Conservation (phyloP, 2,329 filamentous ascomycete genomes). For the Elsinoe australis region DNA sequence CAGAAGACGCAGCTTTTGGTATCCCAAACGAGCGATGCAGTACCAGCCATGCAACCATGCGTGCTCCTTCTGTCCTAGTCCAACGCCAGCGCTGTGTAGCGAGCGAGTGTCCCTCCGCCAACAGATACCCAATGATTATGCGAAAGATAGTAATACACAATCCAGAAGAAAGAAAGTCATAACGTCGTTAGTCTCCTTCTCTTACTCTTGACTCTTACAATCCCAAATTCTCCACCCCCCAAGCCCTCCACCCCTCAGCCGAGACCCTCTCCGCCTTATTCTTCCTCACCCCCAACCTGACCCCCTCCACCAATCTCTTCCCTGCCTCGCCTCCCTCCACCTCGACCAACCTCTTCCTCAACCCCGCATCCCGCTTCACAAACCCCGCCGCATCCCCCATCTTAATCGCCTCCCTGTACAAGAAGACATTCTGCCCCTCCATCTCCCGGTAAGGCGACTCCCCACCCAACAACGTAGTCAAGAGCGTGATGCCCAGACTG, state of each 20-base stretch:
- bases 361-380: slow-evolving; percentile 32
- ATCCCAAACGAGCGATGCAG: neutral
- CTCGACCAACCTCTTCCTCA: slow-evolving; percentile 27
- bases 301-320: slow-evolving; percentile 31
- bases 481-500: slow-evolving; percentile 39
- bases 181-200: slow-evolving; percentile 6
- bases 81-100: slow-evolving; percentile 8
- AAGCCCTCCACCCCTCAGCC: slow-evolving; percentile 28
- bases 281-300: slow-evolving; percentile 34
- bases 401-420: slow-evolving; percentile 39
- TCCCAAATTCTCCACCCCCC: slow-evolving; percentile 20
- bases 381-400: slow-evolving; percentile 36
- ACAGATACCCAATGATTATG: too few relatives aligned
- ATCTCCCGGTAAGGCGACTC: slow-evolving; percentile 35
- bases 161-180: slow-evolving; percentile 9
- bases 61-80: neutral
- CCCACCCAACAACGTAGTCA: slow-evolving; percentile 36
- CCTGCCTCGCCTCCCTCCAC: slow-evolving; percentile 27
- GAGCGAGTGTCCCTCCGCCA: neutral
- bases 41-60: neutral
- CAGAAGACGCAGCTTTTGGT: slow-evolving; percentile 1
- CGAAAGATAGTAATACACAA: neutral
- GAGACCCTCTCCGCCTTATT: slow-evolving; percentile 26
- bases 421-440: slow-evolving; percentile 34
- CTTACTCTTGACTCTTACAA: slow-evolving; percentile 22